phyloP scores from a whole-genome alignment of 73 alveolate genomes.

The Symbiodinium pilosum region DNA sequence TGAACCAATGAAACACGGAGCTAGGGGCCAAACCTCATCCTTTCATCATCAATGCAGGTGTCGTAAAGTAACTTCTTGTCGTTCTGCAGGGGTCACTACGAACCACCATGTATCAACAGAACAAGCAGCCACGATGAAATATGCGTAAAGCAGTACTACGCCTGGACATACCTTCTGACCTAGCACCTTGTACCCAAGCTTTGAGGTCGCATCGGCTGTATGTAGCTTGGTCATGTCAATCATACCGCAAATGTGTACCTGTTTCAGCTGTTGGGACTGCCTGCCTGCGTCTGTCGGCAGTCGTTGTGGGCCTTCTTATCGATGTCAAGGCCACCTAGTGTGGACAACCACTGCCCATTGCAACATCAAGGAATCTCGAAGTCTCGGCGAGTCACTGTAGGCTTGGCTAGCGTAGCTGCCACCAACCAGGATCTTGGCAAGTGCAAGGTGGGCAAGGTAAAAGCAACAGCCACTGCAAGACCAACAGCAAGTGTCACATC shows the following conservation, averaged over 20 bases:
- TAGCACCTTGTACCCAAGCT: no score
- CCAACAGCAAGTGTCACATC: neutral
- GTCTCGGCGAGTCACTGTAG: slow-evolving; percentile 48
- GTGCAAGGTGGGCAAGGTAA: neutral
- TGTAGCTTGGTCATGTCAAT: no score
- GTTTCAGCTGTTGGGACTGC: no score
- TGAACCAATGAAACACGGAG: neutral
- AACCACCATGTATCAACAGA: neutral
- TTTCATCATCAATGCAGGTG: slow-evolving; percentile 64
- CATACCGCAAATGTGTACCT: no score
- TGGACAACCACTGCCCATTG: neutral
- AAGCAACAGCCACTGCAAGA: neutral
- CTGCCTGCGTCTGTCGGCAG: slow-evolving; percentile 81
- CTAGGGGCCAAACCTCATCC: neutral
- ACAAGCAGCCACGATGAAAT: neutral
- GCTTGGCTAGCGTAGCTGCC: slow-evolving; percentile 55
- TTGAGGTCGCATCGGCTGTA: no score
- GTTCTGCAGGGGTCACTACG: slow-evolving; percentile 59
- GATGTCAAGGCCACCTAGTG: slow-evolving; percentile 34
- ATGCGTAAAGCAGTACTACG: neutral
- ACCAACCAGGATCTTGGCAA: slow-evolving; percentile 51
- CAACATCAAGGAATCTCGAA: neutral
- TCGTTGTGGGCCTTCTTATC: slow-evolving; percentile 62
- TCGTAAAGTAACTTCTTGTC: slow-evolving; percentile 75
- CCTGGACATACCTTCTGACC: no score